These are phyloP conservation scores for Sequoiadendron giganteum DNA, from an alignment of 75 land plant species.

Conservation along the genomic window DNA sequence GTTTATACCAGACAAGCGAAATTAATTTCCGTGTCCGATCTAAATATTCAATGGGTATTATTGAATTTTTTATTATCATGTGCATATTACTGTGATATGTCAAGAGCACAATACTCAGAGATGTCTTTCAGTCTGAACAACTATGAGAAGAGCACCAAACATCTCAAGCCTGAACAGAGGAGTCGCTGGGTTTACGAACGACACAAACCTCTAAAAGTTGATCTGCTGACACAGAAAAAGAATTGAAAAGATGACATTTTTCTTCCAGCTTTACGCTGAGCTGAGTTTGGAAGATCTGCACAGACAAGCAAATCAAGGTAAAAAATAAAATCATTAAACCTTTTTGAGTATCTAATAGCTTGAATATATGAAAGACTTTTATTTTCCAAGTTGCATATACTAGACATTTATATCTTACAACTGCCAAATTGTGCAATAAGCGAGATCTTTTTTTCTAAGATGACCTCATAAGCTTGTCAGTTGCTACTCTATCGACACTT, in stretches of 20 bases:
- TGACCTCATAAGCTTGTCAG: background rate
- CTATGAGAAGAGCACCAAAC: conserved; percentile 4
- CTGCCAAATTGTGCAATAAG: background rate
- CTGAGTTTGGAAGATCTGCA: conserved; percentile 86
- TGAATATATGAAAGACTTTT: background rate
- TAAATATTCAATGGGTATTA: background rate
- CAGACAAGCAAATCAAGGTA: background rate
- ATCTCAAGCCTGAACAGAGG: background rate
- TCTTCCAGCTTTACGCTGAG: conserved; percentile 72
- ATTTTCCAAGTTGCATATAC: background rate
- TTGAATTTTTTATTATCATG: background rate
- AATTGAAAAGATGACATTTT: conserved; percentile 46
- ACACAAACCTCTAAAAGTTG: conserved; percentile 82
- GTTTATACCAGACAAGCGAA: background rate
- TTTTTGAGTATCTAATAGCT: background rate
- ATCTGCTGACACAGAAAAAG: conserved; percentile 58
- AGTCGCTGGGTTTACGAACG: background rate
- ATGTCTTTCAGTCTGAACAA: background rate
- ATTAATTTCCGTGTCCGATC: background rate
- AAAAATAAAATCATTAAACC: background rate
- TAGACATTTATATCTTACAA: background rate
- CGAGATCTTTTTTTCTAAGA: background rate
- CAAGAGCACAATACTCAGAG: background rate
- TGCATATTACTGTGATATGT: background rate
- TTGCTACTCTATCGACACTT: background rate